Percentiles rank a stretch among this genome's conserved stretches.
phyloP scores from a whole-genome alignment of 306 rosid species.

The Cicer cuneatum region DNA sequence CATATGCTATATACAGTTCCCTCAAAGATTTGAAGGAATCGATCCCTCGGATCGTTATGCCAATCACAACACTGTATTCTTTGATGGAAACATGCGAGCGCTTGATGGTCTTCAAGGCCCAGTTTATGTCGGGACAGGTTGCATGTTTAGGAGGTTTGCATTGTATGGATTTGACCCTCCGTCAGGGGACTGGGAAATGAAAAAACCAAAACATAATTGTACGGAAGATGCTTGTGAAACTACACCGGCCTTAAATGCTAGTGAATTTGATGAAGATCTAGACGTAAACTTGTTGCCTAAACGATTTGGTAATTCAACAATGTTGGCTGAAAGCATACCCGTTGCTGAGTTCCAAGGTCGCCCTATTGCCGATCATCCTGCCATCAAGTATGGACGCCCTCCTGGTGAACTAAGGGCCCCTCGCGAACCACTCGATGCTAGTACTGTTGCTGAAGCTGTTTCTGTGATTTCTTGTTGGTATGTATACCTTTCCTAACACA shows the following conservation, averaged over 20 bases:
- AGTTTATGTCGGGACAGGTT: constrained; percentile 87
- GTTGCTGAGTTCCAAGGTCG: constrained; percentile 79
- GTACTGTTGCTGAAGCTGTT: constrained; percentile 81
- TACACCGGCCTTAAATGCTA: constrained; percentile 49
- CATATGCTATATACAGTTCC: constrained; percentile 63
- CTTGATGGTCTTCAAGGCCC: constrained; percentile 79
- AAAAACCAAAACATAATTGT: neutral
- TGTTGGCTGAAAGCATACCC: constrained; percentile 70
- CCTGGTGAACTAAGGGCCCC: constrained; percentile 74
- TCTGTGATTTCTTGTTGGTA: constrained; percentile 90
- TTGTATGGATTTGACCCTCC: constrained; percentile 90
- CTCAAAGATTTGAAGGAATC: constrained; percentile 65
- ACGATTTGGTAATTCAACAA: constrained; percentile 82
- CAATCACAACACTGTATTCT: constrained; percentile 61
- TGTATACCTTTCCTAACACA: neutral
- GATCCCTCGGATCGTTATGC: constrained; percentile 69
- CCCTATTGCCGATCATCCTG: constrained; percentile 83
- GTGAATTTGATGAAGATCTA: constrained; percentile 73
- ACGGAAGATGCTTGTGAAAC: constrained; percentile 39
- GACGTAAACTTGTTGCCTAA: constrained; percentile 71
- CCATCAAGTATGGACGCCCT: constrained; percentile 73
- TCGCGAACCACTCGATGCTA: constrained; percentile 82
- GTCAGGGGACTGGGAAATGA: constrained; percentile 43
- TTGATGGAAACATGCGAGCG: constrained; percentile 66
- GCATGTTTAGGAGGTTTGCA: constrained; percentile 87